Base-by-base conservation (phyloP, 2,329 filamentous ascomycete genomes). In the Neopestalotiopsis sp. region DNA sequence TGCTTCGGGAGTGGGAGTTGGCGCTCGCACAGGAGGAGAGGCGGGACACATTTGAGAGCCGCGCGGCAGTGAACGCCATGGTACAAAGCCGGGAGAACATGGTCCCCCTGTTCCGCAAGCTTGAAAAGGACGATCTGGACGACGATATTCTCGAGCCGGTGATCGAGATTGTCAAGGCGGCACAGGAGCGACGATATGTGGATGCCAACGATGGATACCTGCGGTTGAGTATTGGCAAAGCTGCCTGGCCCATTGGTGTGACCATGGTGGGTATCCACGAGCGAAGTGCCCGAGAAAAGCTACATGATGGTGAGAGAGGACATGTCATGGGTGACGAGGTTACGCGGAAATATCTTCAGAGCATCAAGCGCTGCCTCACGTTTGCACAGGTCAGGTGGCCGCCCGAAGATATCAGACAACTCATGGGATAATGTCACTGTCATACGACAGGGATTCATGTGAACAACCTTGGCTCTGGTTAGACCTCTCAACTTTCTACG, bases 191-290 rank as follows among this genome's bases (percentile, higher is more conserved):
- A 70, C 90, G 94, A 71, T 99, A 99, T 78, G 95, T 99, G 61
- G 93, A 98, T 81, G 96, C 96, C 42, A 98, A 98, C 78, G 94
- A 99, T 79, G 95, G 94, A 0, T 99, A 99, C 80, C 85, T 99
- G 70, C 88, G 94, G 66, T 85, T 99, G 67, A 97, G 94, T 79
- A 99, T 99, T 77, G 94, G 94, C 72, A 97, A 97, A 83, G 95
- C 94, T 74, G 96, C 96, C 17, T 99, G 96, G 96, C 96, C 96
- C 30, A 99, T 99, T 77, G 96, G 96, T 82, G 96, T 99, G 53
- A 99, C 96, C 80, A 99, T 98, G 96, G 96, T 99, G 77, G 96
- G 96, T 86, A 99, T 99, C 75, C 96, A 99, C 88, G 96, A 98
- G 85, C 90, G 96, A 77, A 96, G 92, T 73, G 95, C 96, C 24